Evolutionary conservation across 169 alveolate species (phyloP).

Genomic region (Perkinsus chesapeaki): DNA sequence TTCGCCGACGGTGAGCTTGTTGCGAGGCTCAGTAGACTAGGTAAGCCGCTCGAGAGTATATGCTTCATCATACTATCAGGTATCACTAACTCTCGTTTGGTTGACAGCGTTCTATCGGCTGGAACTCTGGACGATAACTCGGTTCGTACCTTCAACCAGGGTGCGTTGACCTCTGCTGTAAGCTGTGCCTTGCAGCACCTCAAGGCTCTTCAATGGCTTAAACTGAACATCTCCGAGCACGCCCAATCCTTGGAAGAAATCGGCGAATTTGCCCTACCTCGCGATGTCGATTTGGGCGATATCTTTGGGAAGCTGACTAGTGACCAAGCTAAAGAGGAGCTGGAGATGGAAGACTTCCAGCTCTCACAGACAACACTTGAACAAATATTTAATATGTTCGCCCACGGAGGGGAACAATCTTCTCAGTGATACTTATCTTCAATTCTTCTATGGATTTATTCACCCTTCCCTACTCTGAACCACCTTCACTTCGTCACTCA

Average conservation of each 20-base stretch:
- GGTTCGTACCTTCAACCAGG: neutral
- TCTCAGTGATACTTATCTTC: neutral
- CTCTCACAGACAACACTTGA: neutral
- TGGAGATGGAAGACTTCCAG: neutral
- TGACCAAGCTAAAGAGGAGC: neutral
- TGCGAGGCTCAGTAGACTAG: neutral
- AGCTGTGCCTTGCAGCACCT: neutral
- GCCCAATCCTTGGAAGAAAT: neutral
- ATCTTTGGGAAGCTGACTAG: neutral
- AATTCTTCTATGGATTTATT: neutral
- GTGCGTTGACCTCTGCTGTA: neutral
- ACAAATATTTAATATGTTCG: conserved; percentile 2
- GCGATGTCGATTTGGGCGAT: neutral
- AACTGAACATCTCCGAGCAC: neutral
- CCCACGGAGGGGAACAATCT: neutral
- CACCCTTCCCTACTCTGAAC: neutral
- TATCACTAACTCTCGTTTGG: neutral
- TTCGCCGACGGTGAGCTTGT: neutral
- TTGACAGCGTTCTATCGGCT: neutral
- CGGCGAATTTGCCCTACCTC: neutral
- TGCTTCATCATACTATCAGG: neutral
- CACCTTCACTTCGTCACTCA: neutral
- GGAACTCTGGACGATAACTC: neutral
- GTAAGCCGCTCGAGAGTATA: neutral
- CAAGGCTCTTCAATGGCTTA: neutral